These are phyloP conservation scores for Oryza officinalis DNA, from an alignment of 176 grass and related monocot genomes.

Conservation along the genomic window DNA sequence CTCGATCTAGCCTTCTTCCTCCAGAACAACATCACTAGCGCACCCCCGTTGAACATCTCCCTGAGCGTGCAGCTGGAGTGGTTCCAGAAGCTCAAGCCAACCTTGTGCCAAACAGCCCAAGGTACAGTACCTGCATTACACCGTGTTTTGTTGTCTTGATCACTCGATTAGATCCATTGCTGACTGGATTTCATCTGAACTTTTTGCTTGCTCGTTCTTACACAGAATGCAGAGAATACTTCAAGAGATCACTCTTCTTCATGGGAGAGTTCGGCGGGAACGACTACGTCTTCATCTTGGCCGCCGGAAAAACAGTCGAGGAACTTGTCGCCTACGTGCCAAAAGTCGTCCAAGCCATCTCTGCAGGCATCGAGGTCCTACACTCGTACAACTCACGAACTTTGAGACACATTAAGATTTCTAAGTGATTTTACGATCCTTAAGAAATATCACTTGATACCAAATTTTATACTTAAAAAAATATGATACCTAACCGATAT, in stretches of 20 bases:
- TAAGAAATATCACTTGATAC: too few relatives aligned
- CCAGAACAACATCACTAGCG: conserved; percentile 16
- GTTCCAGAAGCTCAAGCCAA: conserved; percentile 45
- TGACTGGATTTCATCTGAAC: too few relatives aligned
- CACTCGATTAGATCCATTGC: too few relatives aligned
- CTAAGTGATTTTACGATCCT: too few relatives aligned
- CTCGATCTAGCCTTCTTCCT: conserved; percentile 30
- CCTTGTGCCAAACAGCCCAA: conserved; percentile 35
- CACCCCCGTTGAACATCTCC: conserved; percentile 32
- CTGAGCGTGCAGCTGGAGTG: conserved; percentile 49
- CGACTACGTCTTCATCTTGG: conserved; percentile 30
- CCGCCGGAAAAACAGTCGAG: background rate
- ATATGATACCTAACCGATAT: too few relatives aligned
- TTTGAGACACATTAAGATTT: too few relatives aligned
- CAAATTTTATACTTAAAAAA: too few relatives aligned
- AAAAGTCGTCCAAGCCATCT: background rate
- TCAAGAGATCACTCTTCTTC: conserved; percentile 31
- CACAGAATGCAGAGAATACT: conserved; percentile 25
- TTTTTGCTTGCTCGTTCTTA: background rate
- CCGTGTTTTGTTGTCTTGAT: too few relatives aligned
- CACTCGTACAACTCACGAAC: too few relatives aligned
- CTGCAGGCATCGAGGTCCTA: background rate
- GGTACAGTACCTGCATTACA: conserved; percentile 12
- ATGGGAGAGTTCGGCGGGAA: conserved; percentile 27
- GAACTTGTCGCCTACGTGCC: background rate